Evolutionary conservation across 1,284 basidiomycete genomes (phyloP).

Genomic region (Ganoderma lingzhi): DNA sequence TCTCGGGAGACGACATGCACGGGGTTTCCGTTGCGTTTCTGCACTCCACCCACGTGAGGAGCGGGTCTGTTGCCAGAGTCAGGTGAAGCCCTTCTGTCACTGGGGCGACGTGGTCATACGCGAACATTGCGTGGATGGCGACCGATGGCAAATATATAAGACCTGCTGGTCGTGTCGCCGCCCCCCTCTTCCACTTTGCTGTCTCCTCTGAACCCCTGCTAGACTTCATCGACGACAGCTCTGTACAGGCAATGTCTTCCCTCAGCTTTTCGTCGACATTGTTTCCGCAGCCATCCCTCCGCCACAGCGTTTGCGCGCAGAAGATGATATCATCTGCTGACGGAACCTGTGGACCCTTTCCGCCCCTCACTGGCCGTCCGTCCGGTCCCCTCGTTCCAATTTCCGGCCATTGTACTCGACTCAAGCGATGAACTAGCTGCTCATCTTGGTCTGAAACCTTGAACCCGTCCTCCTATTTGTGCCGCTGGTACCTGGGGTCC

Average conservation of each 20-base stretch:
- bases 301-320: neutral
- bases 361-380: neutral
- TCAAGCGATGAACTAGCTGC: neutral
- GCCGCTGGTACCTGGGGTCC: neutral
- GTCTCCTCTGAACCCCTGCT: neutral
- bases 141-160: constrained; percentile 14
- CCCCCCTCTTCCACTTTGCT: neutral
- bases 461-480: neutral
- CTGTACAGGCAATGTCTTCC: neutral
- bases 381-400: neutral
- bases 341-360: neutral
- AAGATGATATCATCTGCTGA: neutral
- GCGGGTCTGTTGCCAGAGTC: constrained; percentile 20
- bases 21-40: constrained; percentile 5
- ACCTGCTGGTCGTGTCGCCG: neutral
- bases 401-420: neutral
- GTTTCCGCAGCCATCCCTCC: neutral
- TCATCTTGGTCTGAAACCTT: neutral
- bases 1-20: constrained; percentile 4
- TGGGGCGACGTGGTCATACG: constrained; percentile 26
- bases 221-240: neutral
- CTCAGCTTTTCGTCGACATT: neutral
- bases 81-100: constrained; percentile 26
- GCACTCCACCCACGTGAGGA: constrained; percentile 30
- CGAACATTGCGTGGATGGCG: constrained; percentile 1